Evolutionary conservation across 495 filamentous ascomycete genomes (phyloP).

Genomic region (Thermothielavioides terrestris): DNA sequence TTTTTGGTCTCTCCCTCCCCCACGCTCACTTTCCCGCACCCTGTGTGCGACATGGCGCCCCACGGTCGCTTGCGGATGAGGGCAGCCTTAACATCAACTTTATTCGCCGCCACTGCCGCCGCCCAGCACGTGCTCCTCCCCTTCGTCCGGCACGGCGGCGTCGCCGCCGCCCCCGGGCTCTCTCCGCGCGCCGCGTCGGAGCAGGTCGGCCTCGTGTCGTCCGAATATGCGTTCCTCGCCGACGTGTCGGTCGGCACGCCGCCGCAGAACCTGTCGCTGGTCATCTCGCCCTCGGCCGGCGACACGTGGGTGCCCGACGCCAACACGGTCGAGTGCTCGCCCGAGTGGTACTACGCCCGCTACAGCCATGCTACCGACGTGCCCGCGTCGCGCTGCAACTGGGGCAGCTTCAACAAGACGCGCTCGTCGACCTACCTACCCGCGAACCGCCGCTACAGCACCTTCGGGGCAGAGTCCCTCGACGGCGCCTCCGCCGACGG

Average conservation of each 20-base stretch:
- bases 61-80: constrained; percentile 8
- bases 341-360: constrained; percentile 11
- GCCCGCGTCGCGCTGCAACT: constrained; percentile 4
- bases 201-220: not conserved
- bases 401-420: constrained; percentile 43
- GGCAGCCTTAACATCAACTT: constrained; percentile 4
- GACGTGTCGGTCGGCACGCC: constrained; percentile 59
- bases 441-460: constrained; percentile 35
- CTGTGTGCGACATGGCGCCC: constrained; percentile 8
- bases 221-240: constrained; percentile 39
- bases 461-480: constrained; percentile 64
- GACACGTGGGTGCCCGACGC: constrained; percentile 66
- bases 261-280: constrained; percentile 46
- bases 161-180: not conserved
- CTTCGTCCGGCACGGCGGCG: constrained; percentile 7
- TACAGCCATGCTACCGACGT: not conserved
- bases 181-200: constrained; percentile 4
- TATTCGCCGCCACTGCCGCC: not conserved
- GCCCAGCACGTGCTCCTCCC: constrained; percentile 16
- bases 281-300: constrained; percentile 60
- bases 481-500: constrained; percentile 57
- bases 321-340: constrained; percentile 43
- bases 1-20: not conserved
- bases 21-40: not conserved
- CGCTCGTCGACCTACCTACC: constrained; percentile 58